A percentile compares a stretch with the other conserved stretches of the same genome.
These are phyloP conservation scores for Dictyostelium capitatum DNA, from an alignment of 78 protist species.

Conservation along the genomic window DNA sequence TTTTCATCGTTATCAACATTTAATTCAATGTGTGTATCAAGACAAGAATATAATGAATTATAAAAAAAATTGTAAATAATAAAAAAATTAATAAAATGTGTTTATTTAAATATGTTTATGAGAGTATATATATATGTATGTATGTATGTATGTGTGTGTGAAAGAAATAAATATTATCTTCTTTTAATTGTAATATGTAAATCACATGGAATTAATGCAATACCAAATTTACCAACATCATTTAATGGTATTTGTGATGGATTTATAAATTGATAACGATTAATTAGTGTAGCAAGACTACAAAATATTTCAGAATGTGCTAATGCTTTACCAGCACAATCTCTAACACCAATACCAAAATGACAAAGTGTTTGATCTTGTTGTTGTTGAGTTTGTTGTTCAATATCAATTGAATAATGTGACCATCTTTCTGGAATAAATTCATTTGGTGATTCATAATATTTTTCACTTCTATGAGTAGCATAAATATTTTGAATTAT, in stretches of 20 bases:
- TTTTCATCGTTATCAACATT: background rate
- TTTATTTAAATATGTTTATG: too few species aligned
- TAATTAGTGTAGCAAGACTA: background rate
- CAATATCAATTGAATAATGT: background rate
- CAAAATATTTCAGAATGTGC: constrained; percentile 11
- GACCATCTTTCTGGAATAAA: constrained; percentile 57
- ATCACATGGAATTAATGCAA: background rate
- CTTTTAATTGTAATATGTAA: too few species aligned
- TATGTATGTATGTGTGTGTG: too few species aligned
- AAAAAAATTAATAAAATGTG: background rate
- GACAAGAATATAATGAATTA: constrained; percentile 8
- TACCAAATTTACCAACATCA: background rate
- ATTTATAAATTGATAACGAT: constrained; percentile 13
- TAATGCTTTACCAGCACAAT: constrained; percentile 23
- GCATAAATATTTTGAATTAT: constrained; percentile 16
- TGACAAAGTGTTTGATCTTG: background rate
- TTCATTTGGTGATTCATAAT: background rate
- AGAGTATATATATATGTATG: too few species aligned
- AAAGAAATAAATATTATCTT: too few species aligned
- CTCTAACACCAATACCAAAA: constrained; percentile 33
- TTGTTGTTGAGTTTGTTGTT: background rate
- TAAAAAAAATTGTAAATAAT: background rate
- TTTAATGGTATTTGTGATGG: background rate
- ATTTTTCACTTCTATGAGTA: background rate
- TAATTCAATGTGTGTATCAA: background rate